A percentile compares a stretch with the other conserved stretches of the same genome.
Evolutionary conservation across 345 rosid species (phyloP).

Genomic region (Populus euphratica): DNA sequence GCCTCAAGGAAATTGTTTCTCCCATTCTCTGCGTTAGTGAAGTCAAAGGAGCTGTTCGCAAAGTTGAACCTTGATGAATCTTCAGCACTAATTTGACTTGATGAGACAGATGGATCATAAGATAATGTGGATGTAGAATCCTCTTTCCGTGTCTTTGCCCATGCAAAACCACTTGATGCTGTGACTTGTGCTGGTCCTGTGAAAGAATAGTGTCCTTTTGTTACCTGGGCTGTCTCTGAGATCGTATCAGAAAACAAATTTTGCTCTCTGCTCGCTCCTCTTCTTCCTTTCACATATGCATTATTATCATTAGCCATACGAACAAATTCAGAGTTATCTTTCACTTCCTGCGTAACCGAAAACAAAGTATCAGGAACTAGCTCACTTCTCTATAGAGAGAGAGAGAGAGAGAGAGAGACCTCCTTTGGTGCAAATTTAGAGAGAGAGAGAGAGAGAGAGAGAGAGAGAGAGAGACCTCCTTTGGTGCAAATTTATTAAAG

Average conservation of each 20-base stretch:
- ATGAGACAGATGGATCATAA: constrained; percentile 35
- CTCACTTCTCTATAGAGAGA: neutral
- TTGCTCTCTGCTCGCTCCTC: constrained; percentile 13
- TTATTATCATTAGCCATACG: constrained; percentile 12
- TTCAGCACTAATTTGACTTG: constrained; percentile 40
- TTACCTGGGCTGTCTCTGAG: constrained; percentile 29
- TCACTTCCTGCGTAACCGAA: constrained; percentile 34
- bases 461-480: constrained; percentile 30
- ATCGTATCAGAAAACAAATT: constrained; percentile 26
- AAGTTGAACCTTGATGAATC: constrained; percentile 42
- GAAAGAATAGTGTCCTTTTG: constrained; percentile 9
- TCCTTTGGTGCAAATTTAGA: too few species aligned
- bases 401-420: neutral
- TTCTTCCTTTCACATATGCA: constrained; percentile 12
- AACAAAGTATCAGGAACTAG: neutral
- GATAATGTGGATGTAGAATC: constrained; percentile 50
- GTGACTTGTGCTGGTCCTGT: constrained; percentile 26
- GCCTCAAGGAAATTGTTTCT: neutral
- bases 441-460: neutral
- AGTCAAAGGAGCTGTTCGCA: constrained; percentile 33
- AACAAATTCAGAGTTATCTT: constrained; percentile 21
- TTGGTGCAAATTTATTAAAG: constrained; percentile 21
- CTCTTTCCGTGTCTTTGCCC: constrained; percentile 42
- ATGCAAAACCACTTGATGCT: constrained; percentile 31
- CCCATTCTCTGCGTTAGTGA: constrained; percentile 19